Evolutionary conservation across 306 rosid species (phyloP), one percentile per base, ranked within the genome.

Genomic region (Pachyrhizus erosus): DNA sequence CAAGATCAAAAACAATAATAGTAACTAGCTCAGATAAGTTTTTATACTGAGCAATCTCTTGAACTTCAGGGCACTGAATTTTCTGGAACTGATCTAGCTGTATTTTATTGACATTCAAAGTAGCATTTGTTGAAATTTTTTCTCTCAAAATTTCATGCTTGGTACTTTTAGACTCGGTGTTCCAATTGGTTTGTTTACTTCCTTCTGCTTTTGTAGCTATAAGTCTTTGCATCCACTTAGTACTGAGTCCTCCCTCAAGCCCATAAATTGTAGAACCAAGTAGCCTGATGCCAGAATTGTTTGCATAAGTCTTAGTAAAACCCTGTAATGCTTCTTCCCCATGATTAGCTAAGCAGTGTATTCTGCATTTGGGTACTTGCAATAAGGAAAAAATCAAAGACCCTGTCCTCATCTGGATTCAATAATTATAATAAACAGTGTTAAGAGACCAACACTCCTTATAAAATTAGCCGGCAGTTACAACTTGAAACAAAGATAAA

Each of bases 1-100:
- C 97, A 73, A 83, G 43, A 83, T 91, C 93, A 62, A 92, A 89
- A 73, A 76, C 84, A 68, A 92, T 64, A 60, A 87, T 64, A 13
- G 95, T 89, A 85, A 89, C 82, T 21, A 85, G 84, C 46, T 55
- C 51, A 40, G 87, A 73, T 45, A 84, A 83, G 17, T 89, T 91
- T 85, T 87, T 86, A 78, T 77, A 79, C 85, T 88, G 80, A 74
- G 85, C 80, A 77, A 87, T 78, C 52, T 58, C 68, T 77, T 80
- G 87, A 77, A 85, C 84, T 61, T 89, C 87, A 76, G 70, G 66
- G 61, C 70, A 75, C 43, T 14, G 12, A 62, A 29, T 62, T 62
- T 62, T 62, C 78, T 82, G 87, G 52, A 48, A 72, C 52, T 66
- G 91, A 84, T 77, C 79, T 62, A 79, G 84, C 64, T 83, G n/a